Evolutionary conservation across 495 filamentous ascomycete genomes (phyloP).

Genomic region (Neurospora tetraspora): DNA sequence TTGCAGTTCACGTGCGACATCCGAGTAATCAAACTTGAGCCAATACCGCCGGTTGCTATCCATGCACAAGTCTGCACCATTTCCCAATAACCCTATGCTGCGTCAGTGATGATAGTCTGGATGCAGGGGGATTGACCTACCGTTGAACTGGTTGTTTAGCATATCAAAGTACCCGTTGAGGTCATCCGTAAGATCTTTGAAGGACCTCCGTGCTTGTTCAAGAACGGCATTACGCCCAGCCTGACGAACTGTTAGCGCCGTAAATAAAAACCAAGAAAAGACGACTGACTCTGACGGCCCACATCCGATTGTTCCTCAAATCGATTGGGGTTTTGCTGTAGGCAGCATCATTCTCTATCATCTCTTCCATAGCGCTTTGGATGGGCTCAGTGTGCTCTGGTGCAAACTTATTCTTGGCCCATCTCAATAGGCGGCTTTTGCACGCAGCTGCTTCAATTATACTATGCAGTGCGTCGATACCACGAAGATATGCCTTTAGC

Average conservation of each 20-base stretch:
- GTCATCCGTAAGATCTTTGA: conserved; percentile 75
- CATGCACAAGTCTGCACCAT: conserved; percentile 50
- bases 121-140: conserved; percentile 35
- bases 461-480: conserved; percentile 57
- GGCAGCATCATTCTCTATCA: conserved; percentile 71
- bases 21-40: conserved; percentile 54
- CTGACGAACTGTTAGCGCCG: conserved; percentile 26
- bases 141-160: conserved; percentile 42
- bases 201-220: conserved; percentile 77
- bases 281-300: conserved; percentile 67
- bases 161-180: conserved; percentile 57
- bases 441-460: conserved; percentile 57
- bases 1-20: conserved; percentile 55
- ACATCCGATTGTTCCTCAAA: conserved; percentile 82
- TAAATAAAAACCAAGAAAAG: neutral
- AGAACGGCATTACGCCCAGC: conserved; percentile 77
- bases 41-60: conserved; percentile 73
- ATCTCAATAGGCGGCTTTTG: conserved; percentile 42
- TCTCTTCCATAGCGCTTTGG: conserved; percentile 52
- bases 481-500: conserved; percentile 53
- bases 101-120: neutral
- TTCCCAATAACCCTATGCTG: conserved; percentile 5
- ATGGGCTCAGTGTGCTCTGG: conserved; percentile 49
- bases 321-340: conserved; percentile 77
- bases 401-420: conserved; percentile 59